Evolutionary conservation across 2,329 filamentous ascomycete species (phyloP).

Genomic region (Cladorrhinum sp.): DNA sequence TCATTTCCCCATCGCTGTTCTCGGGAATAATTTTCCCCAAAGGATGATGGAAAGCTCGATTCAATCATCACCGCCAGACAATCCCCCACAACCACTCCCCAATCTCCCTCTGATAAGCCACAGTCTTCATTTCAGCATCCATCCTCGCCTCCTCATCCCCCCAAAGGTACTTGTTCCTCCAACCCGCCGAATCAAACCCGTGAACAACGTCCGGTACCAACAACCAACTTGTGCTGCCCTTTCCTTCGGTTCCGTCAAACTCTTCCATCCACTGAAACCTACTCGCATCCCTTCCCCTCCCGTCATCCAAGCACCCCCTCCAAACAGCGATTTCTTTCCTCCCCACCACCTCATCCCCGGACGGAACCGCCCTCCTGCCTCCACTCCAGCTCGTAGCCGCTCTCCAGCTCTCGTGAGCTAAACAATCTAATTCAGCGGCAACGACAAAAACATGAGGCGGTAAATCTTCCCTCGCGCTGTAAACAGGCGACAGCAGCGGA

Average conservation of each 20-base stretch:
- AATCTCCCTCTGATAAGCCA: conserved; percentile 27
- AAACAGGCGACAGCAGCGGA: conserved; percentile 41
- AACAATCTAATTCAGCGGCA: conserved; percentile 44
- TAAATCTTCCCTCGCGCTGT: conserved; percentile 33
- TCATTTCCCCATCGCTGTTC: no score
- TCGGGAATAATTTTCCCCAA: no score
- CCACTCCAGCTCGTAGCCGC: conserved; percentile 30
- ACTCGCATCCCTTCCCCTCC: conserved; percentile 27
- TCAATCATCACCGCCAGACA: conserved; percentile 22
- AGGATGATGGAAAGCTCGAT: no score
- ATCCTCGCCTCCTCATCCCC: conserved; percentile 32
- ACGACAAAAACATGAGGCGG: conserved; percentile 44
- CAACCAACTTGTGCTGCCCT: conserved; percentile 33
- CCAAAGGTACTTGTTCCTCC: conserved; percentile 27
- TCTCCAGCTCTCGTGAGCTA: conserved; percentile 41
- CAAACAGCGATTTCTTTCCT: conserved; percentile 13
- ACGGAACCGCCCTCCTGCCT: conserved; percentile 24
- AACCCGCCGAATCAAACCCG: conserved; percentile 37
- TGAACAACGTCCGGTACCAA: conserved; percentile 42
- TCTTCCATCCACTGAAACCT: conserved; percentile 27
- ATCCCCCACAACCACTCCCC: conserved; percentile 28
- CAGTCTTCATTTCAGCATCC: conserved; percentile 34
- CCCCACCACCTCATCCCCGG: conserved; percentile 15
- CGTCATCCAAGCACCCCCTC: conserved; percentile 33
- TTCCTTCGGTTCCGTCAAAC: conserved; percentile 27